Evolutionary conservation across 345 rosid species (phyloP), one percentile per base, ranked within the genome.

Genomic region (Physaria fendleri): DNA sequence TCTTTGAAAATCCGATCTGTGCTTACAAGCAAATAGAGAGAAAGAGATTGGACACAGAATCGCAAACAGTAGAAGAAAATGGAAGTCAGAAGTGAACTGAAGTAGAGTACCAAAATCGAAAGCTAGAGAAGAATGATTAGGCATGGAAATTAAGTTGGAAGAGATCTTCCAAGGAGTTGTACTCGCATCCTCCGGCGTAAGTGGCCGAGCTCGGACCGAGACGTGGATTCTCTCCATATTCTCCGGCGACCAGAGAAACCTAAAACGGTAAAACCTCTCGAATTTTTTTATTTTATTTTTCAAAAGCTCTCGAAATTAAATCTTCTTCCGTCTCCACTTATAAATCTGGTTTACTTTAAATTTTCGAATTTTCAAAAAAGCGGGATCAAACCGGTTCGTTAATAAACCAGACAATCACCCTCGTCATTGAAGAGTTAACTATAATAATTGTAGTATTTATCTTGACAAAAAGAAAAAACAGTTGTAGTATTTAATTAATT

Each of bases 181-280:
- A 70, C 74, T 83, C 2, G 87, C 79, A 39, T 92, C 98, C 68
- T 88, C 98, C 38, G 75, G 40, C 8, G 94, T 75, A 6, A 92
- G 74, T 2, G 98, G 97, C 56, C 95, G 77, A 10, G 98, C 71
- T 62, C 97, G 62, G 18, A 92, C 91, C 5, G 93, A 72, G 3
- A 92, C 98, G 50, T 88, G 84, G 7, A 92, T 88, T 49, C 93
- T 78, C 77, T 92, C 97, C 98, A 92, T 92, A 38, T n/a, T 70
- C 59, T 47, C 74, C 61, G 75, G 66, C 55, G 38, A 63, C 39
- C 21, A 8, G 15, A n/a, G 48, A 17, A 50, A 65, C 71, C 75
- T 71, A 71, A 69, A 15, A 35, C 28, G 5, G n/a, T n/a, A 32
- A 4, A 8, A 3, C 40, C 40, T 23, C 42, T 38, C 42, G 14